Conservation (phyloP, 192 early-diverging fungal species). For the Pilaira anomala region DNA sequence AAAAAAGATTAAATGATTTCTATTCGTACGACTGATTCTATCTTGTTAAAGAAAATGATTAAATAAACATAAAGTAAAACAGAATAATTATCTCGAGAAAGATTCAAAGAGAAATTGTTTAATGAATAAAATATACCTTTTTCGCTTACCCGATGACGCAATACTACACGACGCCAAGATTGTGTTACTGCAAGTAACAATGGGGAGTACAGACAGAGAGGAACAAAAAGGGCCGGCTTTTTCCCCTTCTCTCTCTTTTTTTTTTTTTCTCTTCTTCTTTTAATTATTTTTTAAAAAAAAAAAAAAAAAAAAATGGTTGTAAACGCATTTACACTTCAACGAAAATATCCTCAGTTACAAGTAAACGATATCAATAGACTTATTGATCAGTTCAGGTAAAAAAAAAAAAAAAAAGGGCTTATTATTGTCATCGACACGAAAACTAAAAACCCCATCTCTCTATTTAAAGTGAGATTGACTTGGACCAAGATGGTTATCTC, state of each 20-base stretch:
- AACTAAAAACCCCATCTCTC: no score
- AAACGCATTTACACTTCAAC: conserved; percentile 48
- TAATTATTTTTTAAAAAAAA: neutral
- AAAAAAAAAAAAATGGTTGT: conserved; percentile 35
- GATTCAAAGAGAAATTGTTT: no score
- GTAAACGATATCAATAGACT: conserved; percentile 51
- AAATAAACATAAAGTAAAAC: no score
- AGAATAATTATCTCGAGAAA: no score
- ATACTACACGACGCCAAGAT: neutral
- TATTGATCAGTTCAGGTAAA: conserved; percentile 52
- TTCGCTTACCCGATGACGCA: no score
- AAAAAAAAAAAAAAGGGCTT: neutral
- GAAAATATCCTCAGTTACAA: conserved; percentile 48
- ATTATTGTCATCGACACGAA: neutral
- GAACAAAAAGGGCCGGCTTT: neutral
- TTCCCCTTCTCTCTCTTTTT: neutral
- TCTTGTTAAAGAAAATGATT: no score
- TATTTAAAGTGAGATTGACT: conserved; percentile 48
- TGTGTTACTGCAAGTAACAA: neutral
- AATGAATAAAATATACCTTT: no score
- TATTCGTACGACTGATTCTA: no score
- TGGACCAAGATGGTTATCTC: conserved; percentile 67
- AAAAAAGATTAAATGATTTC: no score
- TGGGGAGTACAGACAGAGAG: neutral
- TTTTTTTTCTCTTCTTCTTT: conserved; percentile 2